Conservation (phyloP, 495 filamentous ascomycete species). For the Penicillium bovifimosum region DNA sequence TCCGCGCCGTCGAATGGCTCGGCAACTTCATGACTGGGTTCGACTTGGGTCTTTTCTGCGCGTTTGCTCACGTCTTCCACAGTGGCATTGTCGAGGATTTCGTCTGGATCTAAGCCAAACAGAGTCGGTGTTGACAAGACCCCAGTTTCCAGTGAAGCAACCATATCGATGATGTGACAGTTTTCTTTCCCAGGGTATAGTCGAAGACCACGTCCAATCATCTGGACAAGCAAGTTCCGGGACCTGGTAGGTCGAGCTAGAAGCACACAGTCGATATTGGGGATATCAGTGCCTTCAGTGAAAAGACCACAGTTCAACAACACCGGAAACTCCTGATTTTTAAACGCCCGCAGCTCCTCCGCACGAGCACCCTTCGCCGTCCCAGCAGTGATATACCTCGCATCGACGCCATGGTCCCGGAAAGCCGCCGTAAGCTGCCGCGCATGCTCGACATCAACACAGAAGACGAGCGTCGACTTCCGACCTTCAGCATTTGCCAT, state of each 20-base stretch:
- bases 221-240: slow-evolving; percentile 86
- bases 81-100: slow-evolving; percentile 60
- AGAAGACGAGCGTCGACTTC: slow-evolving; percentile 88
- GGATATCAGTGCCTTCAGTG: slow-evolving; percentile 95
- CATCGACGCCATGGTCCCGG: slow-evolving; percentile 71
- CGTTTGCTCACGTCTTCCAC: slow-evolving; percentile 50
- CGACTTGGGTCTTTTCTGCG: not conserved
- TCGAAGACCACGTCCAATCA: slow-evolving; percentile 94
- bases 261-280: slow-evolving; percentile 92
- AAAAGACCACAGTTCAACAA: slow-evolving; percentile 95
- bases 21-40: not conserved
- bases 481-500: slow-evolving; percentile 62
- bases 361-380: slow-evolving; percentile 61
- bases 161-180: slow-evolving; percentile 97
- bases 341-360: slow-evolving; percentile 68
- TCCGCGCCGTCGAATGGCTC: slow-evolving; percentile 1
- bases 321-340: slow-evolving; percentile 69
- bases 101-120: slow-evolving; percentile 86
- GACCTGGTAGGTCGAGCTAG: slow-evolving; percentile 86
- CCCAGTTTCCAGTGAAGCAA: slow-evolving; percentile 70
- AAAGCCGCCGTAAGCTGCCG: slow-evolving; percentile 66
- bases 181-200: slow-evolving; percentile 73
- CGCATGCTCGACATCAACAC: slow-evolving; percentile 82
- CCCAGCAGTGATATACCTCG: slow-evolving; percentile 73
- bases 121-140: slow-evolving; percentile 87